Percentiles rank a stretch among this genome's conserved stretches.
Evolutionary conservation across 345 rosid genomes (phyloP).

Genomic region (Leavenworthia alabamica): DNA sequence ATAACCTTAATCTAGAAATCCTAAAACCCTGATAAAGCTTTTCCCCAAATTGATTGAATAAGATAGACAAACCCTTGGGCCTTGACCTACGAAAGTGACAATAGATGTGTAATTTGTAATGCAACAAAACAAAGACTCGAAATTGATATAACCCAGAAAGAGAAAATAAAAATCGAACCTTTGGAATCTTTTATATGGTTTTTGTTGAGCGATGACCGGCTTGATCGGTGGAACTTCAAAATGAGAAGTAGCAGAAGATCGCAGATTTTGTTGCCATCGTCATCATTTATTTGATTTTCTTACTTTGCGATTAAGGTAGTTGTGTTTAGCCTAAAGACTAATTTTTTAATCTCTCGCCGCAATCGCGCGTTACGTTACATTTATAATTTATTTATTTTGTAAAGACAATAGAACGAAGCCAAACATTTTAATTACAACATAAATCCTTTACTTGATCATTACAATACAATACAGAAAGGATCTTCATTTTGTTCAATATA

Average conservation of each 20-base stretch:
- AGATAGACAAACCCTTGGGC: neutral
- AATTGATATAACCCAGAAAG: slow-evolving; percentile 1
- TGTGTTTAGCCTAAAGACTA: too few species aligned
- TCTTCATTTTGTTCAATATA: neutral
- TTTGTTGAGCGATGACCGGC: neutral
- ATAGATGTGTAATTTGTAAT: slow-evolving; percentile 14
- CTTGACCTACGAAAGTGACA: neutral
- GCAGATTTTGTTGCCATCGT: slow-evolving; percentile 11
- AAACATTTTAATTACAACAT: too few species aligned
- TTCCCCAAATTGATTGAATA: neutral
- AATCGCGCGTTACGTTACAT: too few species aligned
- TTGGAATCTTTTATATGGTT: too few species aligned
- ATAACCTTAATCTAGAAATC: too few species aligned
- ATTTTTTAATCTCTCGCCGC: too few species aligned
- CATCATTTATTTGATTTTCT: too few species aligned
- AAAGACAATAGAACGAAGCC: too few species aligned
- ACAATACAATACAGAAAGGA: neutral
- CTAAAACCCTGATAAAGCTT: neutral
- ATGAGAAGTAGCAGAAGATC: neutral
- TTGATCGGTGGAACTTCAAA: slow-evolving; percentile 1
- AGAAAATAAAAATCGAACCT: neutral
- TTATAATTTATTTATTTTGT: too few species aligned
- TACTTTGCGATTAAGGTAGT: too few species aligned
- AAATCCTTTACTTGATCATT: too few species aligned
- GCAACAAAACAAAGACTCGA: neutral